Conservation (phyloP, 495 filamentous ascomycete genomes). For the Penicillium diatomitis region DNA sequence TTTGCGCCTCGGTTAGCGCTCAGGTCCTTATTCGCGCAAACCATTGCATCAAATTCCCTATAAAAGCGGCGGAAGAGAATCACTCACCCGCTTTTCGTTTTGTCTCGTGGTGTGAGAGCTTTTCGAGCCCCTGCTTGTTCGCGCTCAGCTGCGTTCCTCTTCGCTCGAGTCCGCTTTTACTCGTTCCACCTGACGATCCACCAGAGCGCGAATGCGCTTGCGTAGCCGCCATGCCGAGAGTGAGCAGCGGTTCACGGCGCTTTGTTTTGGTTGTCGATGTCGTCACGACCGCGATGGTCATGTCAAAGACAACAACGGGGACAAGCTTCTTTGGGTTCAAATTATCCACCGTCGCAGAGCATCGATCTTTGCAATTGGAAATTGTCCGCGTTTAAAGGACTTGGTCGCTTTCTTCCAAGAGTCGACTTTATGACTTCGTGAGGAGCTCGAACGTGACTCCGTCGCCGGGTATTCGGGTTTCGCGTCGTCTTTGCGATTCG, state of each 20-base stretch:
- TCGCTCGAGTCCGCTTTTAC: constrained; percentile 21
- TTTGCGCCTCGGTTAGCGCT: neutral
- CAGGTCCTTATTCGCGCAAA: neutral
- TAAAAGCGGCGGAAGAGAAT: too few relatives aligned
- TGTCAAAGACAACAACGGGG: constrained; percentile 25
- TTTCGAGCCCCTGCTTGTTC: constrained; percentile 28
- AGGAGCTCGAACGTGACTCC: too few relatives aligned
- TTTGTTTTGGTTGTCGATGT: constrained; percentile 32
- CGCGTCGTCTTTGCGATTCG: constrained; percentile 4
- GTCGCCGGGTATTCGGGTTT: neutral
- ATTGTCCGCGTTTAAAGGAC: too few relatives aligned
- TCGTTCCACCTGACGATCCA: constrained; percentile 18
- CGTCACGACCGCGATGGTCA: constrained; percentile 39
- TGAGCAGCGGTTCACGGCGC: constrained; percentile 36
- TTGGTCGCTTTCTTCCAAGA: too few relatives aligned
- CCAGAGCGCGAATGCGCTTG: constrained; percentile 36
- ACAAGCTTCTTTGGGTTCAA: constrained; percentile 1
- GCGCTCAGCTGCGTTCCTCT: constrained; percentile 34
- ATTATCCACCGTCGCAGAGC: neutral
- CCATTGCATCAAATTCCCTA: neutral
- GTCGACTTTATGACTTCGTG: too few relatives aligned
- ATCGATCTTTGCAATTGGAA: too few relatives aligned
- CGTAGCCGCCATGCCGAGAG: constrained; percentile 36
- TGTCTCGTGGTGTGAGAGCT: constrained; percentile 18
- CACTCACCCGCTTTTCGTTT: constrained; percentile 42